Base-by-base conservation (phyloP, 2,329 filamentous ascomycete species). In the Nectriaceae sp. region DNA sequence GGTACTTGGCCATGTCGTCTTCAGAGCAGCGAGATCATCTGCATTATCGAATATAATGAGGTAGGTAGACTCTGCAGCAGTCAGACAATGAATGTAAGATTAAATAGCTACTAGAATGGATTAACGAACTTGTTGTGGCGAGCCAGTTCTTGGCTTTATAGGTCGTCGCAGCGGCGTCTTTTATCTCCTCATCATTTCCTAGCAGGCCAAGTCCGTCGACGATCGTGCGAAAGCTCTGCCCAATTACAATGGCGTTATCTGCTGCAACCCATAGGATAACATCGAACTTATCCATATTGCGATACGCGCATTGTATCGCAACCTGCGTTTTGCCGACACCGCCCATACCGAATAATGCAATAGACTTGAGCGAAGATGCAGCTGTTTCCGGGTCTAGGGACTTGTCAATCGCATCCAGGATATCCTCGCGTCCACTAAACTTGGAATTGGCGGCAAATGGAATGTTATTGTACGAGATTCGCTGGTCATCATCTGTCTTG, bases 311-410 rank as follows among this genome's bases (percentile, higher is more conserved):
- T 33, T 65, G 52, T 8, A 61, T 46, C 8, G 65, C 62, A 33
- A 67, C 44, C 46, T 65, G 59, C 3, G 65, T 65, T 46, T 68
- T 68, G 3, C 65, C 46, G 5, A 65, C 60, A 4, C 65, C 65
- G 13, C 62, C 60, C 41, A 67, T 57, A 1, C 64, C 65, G 42
- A 64, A 57, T 21, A 68, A 52, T 3, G 63, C 63, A 11, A 66
- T 51, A 1, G 64, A 64, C 44, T 60, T 61, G 16, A 31, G 19
- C 21, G 22, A 35, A 18, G 37, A 4, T 21, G 19, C 6, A 3
- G 16, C 4, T 4, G 20, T 15, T 8, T 40, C 20, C 8, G n/a
- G 38, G 38, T 38, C 4, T 39, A 45, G 26, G 40, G 33, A 48
- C 41, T 37, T 31, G 24, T 43, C 40, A 18, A 39, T 47, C 35